Percentiles rank a stretch among this genome's conserved stretches.
These are phyloP conservation scores for Hypoxylon trugodes DNA, from an alignment of 495 filamentous ascomycete species.

Conservation along the genomic window DNA sequence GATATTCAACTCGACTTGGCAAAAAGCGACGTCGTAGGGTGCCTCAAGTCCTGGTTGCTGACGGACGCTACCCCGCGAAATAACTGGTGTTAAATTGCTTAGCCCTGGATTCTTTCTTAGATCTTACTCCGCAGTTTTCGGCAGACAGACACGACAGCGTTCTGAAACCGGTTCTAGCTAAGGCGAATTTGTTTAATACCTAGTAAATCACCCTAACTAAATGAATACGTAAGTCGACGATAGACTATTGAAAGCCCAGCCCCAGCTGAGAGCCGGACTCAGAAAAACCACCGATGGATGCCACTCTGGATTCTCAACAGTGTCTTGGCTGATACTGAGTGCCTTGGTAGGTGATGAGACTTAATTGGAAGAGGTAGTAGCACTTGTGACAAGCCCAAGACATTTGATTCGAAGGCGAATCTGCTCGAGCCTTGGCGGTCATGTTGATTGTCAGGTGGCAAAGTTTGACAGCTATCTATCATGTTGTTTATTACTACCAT, in stretches of 20 bases:
- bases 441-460: constrained; percentile 4
- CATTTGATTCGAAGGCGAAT: not conserved
- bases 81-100: constrained; percentile 23
- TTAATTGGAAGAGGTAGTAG: not conserved
- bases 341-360: not conserved
- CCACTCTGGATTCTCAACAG: not conserved
- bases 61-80: constrained; percentile 36
- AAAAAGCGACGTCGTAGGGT: constrained; percentile 30
- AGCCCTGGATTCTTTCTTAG: constrained; percentile 17
- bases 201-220: not conserved
- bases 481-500: constrained; percentile 7
- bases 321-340: constrained; percentile 1
- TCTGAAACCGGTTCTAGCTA: constrained; percentile 14
- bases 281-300: constrained; percentile 28
- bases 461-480: not conserved
- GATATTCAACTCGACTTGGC: constrained; percentile 39
- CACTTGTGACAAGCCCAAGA: not conserved
- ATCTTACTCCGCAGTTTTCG: constrained; percentile 41
- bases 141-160: constrained; percentile 10
- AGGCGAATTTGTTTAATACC: constrained; percentile 4
- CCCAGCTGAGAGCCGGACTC: constrained; percentile 21
- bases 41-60: constrained; percentile 9
- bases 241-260: constrained; percentile 13
- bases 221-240: too few species aligned
- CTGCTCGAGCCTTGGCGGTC: constrained; percentile 10